These are phyloP conservation scores for Hysterangium stoloniferum DNA, from an alignment of 768 basidiomycete species.

Conservation along the genomic window DNA sequence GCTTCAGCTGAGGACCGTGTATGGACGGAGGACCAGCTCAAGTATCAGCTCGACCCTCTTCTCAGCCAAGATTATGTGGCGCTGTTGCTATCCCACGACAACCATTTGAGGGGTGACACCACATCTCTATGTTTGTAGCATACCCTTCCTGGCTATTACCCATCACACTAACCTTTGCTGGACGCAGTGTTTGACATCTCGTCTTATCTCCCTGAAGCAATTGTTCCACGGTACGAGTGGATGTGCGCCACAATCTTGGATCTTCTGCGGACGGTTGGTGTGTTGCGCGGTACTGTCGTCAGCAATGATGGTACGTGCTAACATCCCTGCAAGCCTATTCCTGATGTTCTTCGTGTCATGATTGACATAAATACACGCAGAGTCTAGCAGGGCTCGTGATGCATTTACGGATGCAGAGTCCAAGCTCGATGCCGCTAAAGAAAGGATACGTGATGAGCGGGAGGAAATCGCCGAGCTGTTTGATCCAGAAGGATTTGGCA, in stretches of 20 bases:
- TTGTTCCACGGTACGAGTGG: conserved; percentile 66
- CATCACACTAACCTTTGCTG: not conserved
- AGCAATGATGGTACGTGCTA: conserved; percentile 25
- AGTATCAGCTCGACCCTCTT: conserved; percentile 47
- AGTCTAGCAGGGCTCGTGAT: conserved; percentile 55
- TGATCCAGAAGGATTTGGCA: conserved; percentile 57
- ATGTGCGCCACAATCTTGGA: conserved; percentile 53
- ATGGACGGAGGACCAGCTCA: conserved; percentile 55
- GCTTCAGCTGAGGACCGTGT: conserved; percentile 46
- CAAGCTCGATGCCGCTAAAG: conserved; percentile 41
- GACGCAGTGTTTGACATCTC: conserved; percentile 69
- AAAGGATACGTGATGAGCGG: conserved; percentile 46
- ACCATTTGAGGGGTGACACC: conserved; percentile 45
- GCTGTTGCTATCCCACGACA: conserved; percentile 72
- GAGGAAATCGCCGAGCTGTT: conserved; percentile 61
- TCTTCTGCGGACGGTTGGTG: conserved; percentile 56
- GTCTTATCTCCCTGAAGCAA: conserved; percentile 77
- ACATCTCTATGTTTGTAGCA: conserved; percentile 47
- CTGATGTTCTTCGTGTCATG: not conserved
- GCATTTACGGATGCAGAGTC: conserved; percentile 57
- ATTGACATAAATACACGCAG: conserved; percentile 22
- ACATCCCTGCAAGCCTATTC: not conserved
- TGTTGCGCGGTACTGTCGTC: conserved; percentile 33
- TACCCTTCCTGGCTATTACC: not conserved
- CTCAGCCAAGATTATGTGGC: conserved; percentile 63